Percentiles rank a stretch among this genome's conserved stretches.
Evolutionary conservation across 2,329 filamentous ascomycete species (phyloP).

Genomic region (Colletotrichum ledebouriae): DNA sequence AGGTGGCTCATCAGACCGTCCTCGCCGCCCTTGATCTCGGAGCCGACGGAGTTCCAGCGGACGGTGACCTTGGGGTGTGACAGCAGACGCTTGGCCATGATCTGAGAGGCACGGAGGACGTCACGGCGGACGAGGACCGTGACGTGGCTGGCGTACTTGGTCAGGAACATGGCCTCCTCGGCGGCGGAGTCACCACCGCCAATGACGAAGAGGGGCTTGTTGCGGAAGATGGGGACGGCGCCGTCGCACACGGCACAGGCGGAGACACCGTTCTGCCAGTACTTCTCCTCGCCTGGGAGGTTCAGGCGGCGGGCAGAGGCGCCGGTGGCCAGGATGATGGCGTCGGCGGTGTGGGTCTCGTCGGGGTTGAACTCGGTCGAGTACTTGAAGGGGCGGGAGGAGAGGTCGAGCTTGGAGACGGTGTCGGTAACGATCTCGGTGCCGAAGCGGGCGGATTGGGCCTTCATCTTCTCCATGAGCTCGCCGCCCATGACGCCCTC

Average conservation of each 20-base stretch:
- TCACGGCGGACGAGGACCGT: constrained; percentile 93
- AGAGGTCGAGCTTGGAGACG: constrained; percentile 88
- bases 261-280: constrained; percentile 97
- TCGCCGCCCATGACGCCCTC: constrained; percentile 87
- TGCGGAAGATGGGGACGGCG: constrained; percentile 95
- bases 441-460: constrained; percentile 91
- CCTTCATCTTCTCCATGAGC: constrained; percentile 96
- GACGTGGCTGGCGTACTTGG: constrained; percentile 96
- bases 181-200: constrained; percentile 97
- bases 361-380: constrained; percentile 91
- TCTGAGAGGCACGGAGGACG: constrained; percentile 86
- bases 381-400: constrained; percentile 88
- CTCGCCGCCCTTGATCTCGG: constrained; percentile 87
- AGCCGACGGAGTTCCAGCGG: constrained; percentile 84
- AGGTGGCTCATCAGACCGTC: constrained; percentile 91
- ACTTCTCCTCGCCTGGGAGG: constrained; percentile 90
- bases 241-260: constrained; percentile 98
- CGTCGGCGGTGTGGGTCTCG: constrained; percentile 88
- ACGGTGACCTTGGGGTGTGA: constrained; percentile 92
- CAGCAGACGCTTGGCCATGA: constrained; percentile 90
- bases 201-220: constrained; percentile 95
- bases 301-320: constrained; percentile 89
- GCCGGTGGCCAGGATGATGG: constrained; percentile 94
- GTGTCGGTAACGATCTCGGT: constrained; percentile 95
- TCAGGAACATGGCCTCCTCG: constrained; percentile 96